phyloP scores from a whole-genome alignment of 2,329 filamentous ascomycete species.

The Penicillium polonicum region DNA sequence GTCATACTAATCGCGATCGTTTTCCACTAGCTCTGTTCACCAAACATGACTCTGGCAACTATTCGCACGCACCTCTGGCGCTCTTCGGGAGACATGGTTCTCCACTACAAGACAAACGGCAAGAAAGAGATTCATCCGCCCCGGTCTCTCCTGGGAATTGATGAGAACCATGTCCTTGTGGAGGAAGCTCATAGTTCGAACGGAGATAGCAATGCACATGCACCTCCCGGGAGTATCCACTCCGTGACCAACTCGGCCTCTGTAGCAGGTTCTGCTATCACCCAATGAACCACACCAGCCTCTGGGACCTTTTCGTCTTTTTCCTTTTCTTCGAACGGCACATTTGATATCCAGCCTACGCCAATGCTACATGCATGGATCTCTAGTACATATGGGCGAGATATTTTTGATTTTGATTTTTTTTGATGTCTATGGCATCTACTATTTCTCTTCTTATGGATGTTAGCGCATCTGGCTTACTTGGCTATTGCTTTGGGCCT shows the following conservation, averaged over 20 bases:
- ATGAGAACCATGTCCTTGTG: constrained; percentile 15
- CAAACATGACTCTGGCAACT: constrained; percentile 89
- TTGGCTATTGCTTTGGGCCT: neutral
- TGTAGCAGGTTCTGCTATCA: constrained; percentile 21
- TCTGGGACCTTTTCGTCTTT: neutral
- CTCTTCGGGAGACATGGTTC: constrained; percentile 84
- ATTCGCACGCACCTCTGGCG: constrained; percentile 92
- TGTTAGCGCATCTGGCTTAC: constrained; percentile 1
- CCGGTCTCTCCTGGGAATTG: constrained; percentile 16
- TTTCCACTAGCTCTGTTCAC: constrained; percentile 53
- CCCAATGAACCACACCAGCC: neutral
- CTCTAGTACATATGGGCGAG: constrained; percentile 9
- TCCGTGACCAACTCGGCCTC: constrained; percentile 34
- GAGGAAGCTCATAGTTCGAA: constrained; percentile 18
- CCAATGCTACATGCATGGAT: neutral
- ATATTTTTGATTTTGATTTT: neutral
- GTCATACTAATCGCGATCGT: constrained; percentile 22
- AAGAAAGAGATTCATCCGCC: constrained; percentile 55
- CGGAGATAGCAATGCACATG: constrained; percentile 24
- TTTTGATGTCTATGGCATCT: neutral
- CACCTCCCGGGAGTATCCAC: constrained; percentile 31
- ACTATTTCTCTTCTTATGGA: neutral
- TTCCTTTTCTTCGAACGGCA: neutral
- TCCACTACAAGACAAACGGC: constrained; percentile 92
- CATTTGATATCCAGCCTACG: neutral